Conservation (phyloP, 2,329 filamentous ascomycete species). For the Nemania sp. region DNA sequence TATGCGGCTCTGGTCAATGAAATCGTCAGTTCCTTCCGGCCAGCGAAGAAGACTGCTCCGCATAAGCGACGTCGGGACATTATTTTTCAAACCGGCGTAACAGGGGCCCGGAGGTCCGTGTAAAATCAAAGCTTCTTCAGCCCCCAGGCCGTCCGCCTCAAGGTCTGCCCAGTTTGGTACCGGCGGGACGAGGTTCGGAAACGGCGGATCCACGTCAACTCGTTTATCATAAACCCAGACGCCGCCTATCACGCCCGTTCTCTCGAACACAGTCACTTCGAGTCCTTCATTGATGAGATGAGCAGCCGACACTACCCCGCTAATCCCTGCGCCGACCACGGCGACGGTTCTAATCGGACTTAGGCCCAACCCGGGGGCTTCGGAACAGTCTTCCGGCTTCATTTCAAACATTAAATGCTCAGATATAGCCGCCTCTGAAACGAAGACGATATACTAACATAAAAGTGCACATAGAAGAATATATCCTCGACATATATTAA, state of each 20-base stretch:
- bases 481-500: neutral
- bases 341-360: constrained; percentile 47
- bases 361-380: constrained; percentile 3
- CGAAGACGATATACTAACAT: no score
- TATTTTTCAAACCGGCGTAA: constrained; percentile 66
- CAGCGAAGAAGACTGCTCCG: constrained; percentile 51
- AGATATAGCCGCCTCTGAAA: no score
- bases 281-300: constrained; percentile 63
- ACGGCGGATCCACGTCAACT: constrained; percentile 44
- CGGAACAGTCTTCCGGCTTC: constrained; percentile 1
- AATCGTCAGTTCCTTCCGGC: constrained; percentile 61
- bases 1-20: constrained; percentile 59
- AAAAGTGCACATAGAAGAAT: neutral
- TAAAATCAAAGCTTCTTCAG: constrained; percentile 42
- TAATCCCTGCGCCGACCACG: constrained; percentile 67
- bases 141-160: constrained; percentile 28
- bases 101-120: constrained; percentile 57
- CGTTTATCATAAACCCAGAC: constrained; percentile 67
- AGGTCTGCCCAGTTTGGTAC: constrained; percentile 30
- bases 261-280: constrained; percentile 65
- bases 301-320: constrained; percentile 65
- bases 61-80: constrained; percentile 67
- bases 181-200: constrained; percentile 35
- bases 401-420: constrained; percentile 10
- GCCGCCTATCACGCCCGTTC: constrained; percentile 61